These are phyloP conservation scores for Lophiostoma macrostomum DNA, from an alignment of 495 filamentous ascomycete species.

Conservation along the genomic window DNA sequence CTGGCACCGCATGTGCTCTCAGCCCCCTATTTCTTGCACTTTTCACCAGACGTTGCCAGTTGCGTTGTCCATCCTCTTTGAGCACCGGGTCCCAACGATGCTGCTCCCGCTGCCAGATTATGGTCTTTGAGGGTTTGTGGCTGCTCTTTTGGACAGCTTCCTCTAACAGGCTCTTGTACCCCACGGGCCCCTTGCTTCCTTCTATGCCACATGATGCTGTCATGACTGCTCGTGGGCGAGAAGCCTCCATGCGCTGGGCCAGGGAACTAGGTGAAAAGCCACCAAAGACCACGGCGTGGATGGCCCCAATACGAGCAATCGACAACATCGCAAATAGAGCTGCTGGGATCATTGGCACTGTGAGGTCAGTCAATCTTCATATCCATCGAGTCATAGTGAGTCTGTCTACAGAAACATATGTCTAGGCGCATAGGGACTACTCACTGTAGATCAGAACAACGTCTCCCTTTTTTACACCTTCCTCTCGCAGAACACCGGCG, in stretches of 20 bases:
- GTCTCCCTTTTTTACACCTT: constrained; percentile 82
- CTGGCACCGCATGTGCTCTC: constrained; percentile 68
- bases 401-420: constrained; percentile 3
- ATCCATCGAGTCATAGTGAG: neutral
- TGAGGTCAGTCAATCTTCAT: constrained; percentile 1
- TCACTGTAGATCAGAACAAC: constrained; percentile 90
- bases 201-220: constrained; percentile 93
- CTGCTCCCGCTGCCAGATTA: constrained; percentile 79
- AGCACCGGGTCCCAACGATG: constrained; percentile 66
- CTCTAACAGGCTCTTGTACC: constrained; percentile 67
- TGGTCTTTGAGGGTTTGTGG: constrained; percentile 48
- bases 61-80: constrained; percentile 63
- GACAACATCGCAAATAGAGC: constrained; percentile 82
- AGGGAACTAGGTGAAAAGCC: constrained; percentile 80
- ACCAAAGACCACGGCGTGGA: constrained; percentile 90
- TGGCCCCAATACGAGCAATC: constrained; percentile 74
- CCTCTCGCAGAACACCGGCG: constrained; percentile 76
- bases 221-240: constrained; percentile 69
- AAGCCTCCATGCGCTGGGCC: constrained; percentile 85
- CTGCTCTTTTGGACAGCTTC: constrained; percentile 38
- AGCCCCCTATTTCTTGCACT: constrained; percentile 63
- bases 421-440: constrained; percentile 32
- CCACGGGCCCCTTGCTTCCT: constrained; percentile 69
- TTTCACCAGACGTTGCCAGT: constrained; percentile 74
- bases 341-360: constrained; percentile 95